Conservation (phyloP, 2,329 filamentous ascomycete species). For the Cordyceps militaris region DNA sequence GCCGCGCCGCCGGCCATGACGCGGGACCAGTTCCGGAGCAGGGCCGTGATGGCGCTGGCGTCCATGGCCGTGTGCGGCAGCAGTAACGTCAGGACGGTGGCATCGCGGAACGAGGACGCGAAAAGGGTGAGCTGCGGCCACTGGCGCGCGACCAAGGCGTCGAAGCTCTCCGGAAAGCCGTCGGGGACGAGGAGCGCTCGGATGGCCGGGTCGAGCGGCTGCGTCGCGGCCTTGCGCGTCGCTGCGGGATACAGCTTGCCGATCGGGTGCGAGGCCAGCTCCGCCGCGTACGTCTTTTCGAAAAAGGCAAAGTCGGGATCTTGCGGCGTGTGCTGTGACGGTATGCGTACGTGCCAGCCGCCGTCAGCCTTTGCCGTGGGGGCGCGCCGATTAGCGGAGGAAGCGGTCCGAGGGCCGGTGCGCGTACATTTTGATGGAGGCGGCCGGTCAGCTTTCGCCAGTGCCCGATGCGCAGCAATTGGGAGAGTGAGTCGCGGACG, state of each 20-base stretch:
- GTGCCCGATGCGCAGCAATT: background rate
- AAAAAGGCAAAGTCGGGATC: background rate
- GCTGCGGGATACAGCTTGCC: background rate
- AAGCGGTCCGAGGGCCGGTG: too few relatives aligned
- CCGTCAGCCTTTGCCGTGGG: background rate
- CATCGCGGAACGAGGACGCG: slow-evolving; percentile 39
- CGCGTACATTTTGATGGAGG: background rate
- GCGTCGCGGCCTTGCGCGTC: background rate
- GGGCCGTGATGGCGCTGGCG: slow-evolving; percentile 31
- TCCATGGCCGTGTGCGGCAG: slow-evolving; percentile 41
- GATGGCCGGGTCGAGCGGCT: background rate
- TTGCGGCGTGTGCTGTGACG: background rate
- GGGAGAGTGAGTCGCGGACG: background rate
- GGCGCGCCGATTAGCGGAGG: too few relatives aligned
- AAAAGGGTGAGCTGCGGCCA: slow-evolving; percentile 38
- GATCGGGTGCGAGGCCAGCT: background rate
- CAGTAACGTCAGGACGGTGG: slow-evolving; percentile 36
- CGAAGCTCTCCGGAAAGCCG: background rate
- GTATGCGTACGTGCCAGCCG: background rate
- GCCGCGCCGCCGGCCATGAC: slow-evolving; percentile 37
- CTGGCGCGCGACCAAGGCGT: slow-evolving; percentile 20
- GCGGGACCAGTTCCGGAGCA: slow-evolving; percentile 38
- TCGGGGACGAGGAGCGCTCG: background rate
- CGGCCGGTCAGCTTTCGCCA: slow-evolving; percentile 1
- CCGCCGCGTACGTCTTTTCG: background rate